Percentiles rank a stretch among this genome's conserved stretches.
Conservation (phyloP, 768 basidiomycete species). For the Boletales sp. region DNA sequence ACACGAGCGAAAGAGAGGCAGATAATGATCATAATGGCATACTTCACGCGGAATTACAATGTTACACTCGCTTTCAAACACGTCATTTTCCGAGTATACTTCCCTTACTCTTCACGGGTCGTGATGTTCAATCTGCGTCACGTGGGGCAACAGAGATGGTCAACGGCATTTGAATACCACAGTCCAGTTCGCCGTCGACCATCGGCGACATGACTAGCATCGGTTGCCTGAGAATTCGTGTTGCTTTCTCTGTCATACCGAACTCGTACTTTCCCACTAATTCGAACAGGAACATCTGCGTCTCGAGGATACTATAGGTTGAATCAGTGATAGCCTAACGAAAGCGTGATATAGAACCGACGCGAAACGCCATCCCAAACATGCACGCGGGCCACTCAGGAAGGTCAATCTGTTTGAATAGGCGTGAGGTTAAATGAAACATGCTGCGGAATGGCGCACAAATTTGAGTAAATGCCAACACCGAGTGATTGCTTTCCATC, state of each 20-base stretch:
- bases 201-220: constrained; percentile 32
- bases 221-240: constrained; percentile 26
- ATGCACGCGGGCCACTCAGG: constrained; percentile 1
- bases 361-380: too few species aligned
- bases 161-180: constrained; percentile 3
- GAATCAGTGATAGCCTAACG: background rate
- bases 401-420: constrained; percentile 15
- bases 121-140: background rate
- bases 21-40: too few species aligned
- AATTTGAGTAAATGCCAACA: constrained; percentile 12
- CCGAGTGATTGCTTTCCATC: constrained; percentile 2
- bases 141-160: constrained; percentile 10
- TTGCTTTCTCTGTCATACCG: constrained; percentile 24
- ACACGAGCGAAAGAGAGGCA: too few species aligned
- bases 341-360: too few species aligned
- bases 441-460: constrained; percentile 4
- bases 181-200: constrained; percentile 15
- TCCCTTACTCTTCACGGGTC: too few species aligned
- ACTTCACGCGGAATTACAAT: too few species aligned
- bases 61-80: too few species aligned
- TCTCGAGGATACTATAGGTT: constrained; percentile 37
- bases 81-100: too few species aligned
- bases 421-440: background rate
- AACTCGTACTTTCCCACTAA: constrained; percentile 54
- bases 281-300: constrained; percentile 55